These are phyloP conservation scores for Citrullus mucosospermus DNA, from an alignment of 306 rosid genomes.

Conservation along the genomic window DNA sequence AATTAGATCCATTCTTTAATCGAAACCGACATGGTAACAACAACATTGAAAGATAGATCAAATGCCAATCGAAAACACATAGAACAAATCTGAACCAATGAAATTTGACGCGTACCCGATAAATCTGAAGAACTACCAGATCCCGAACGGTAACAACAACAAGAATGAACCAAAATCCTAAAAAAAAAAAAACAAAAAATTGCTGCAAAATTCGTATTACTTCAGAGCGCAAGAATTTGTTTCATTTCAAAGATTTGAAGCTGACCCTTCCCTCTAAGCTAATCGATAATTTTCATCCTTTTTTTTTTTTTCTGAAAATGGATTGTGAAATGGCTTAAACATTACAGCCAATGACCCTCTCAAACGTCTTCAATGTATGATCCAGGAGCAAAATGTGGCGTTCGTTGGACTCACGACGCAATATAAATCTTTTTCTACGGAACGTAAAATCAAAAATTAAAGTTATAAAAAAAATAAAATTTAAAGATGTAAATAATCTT, in stretches of 20 bases:
- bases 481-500: background rate
- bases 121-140: background rate
- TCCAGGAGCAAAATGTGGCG: slow-evolving; percentile 10
- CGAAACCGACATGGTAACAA: background rate
- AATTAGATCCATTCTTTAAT: slow-evolving; percentile 1
- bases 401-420: slow-evolving; percentile 3
- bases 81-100: background rate
- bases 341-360: background rate
- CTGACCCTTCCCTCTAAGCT: slow-evolving; percentile 3
- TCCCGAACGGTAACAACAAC: background rate
- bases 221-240: background rate
- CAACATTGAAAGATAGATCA: background rate
- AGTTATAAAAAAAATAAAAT: background rate
- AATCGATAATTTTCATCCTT: background rate
- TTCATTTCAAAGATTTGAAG: background rate
- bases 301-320: background rate
- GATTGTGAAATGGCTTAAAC: slow-evolving; percentile 4
- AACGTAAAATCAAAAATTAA: background rate
- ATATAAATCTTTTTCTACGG: background rate
- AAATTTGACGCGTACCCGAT: background rate
- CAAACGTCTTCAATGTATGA: background rate
- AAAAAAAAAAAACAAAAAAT: background rate
- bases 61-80: background rate
- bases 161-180: background rate
- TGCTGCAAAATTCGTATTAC: background rate